A percentile compares a stretch with the other conserved stretches of the same genome.
Conservation (phyloP, 2,329 filamentous ascomycete genomes). For the Ceratocystis papillata region DNA sequence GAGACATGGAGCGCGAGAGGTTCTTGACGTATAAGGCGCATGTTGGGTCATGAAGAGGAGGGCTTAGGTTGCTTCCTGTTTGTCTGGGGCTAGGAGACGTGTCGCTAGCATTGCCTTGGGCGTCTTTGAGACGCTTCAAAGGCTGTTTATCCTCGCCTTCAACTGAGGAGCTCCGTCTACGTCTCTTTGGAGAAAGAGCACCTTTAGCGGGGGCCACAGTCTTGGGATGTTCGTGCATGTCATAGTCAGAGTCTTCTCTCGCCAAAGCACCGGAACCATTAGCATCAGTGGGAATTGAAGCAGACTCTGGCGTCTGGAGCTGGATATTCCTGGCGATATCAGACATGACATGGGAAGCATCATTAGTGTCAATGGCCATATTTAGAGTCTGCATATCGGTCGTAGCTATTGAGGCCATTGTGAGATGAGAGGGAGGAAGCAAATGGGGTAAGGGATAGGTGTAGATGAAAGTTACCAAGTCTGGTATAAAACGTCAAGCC, state of each 20-base stretch:
- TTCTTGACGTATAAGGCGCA: slow-evolving; percentile 78
- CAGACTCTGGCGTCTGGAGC: not conserved
- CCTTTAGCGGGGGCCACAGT: not conserved
- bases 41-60: slow-evolving; percentile 59
- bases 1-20: slow-evolving; percentile 75
- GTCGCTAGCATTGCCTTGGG: slow-evolving; percentile 33
- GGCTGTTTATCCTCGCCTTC: not conserved
- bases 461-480: not conserved
- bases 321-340: not conserved
- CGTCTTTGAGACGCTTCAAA: slow-evolving; percentile 26
- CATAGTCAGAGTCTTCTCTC: not conserved
- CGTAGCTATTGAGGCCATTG: not conserved
- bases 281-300: not conserved
- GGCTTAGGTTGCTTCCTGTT: not conserved
- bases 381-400: not conserved
- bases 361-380: not conserved
- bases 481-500: not conserved
- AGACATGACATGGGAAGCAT: not conserved
- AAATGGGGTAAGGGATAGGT: not conserved
- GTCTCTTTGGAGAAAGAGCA: slow-evolving; percentile 15
- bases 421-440: not conserved
- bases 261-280: not conserved
- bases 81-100: slow-evolving; percentile 32
- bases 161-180: slow-evolving; percentile 10
- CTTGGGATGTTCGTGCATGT: not conserved